phyloP scores from a whole-genome alignment of 768 basidiomycete species.

The Naematelia encephala region DNA sequence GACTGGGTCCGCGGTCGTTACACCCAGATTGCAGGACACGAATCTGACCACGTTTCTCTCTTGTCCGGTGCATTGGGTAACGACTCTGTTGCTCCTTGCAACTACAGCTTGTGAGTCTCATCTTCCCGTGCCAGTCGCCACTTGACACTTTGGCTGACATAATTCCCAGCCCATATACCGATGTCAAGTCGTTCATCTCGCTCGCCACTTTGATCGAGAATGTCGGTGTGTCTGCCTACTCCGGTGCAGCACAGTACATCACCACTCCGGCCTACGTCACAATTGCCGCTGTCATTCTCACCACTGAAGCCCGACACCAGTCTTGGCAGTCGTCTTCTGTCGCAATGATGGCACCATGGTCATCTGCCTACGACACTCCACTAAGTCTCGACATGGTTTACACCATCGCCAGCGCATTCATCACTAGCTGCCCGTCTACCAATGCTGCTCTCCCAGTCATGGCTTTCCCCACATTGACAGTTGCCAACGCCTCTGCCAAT shows the following conservation, averaged over 20 bases:
- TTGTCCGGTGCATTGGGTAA: constrained; percentile 56
- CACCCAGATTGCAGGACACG: constrained; percentile 59
- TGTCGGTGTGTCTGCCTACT: constrained; percentile 60
- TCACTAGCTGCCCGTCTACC: constrained; percentile 57
- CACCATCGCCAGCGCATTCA: constrained; percentile 56
- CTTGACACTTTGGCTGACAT: constrained; percentile 2
- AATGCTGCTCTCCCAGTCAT: constrained; percentile 58
- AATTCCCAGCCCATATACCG: constrained; percentile 52
- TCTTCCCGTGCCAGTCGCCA: constrained; percentile 2
- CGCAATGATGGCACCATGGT: constrained; percentile 42
- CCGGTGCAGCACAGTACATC: constrained; percentile 59
- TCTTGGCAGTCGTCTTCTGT: constrained; percentile 61
- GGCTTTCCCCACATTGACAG: constrained; percentile 56
- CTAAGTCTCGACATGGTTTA: constrained; percentile 55
- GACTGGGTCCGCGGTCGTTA: constrained; percentile 56
- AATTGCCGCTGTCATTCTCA: constrained; percentile 61
- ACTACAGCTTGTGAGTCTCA: constrained; percentile 57
- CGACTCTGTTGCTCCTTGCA: constrained; percentile 57
- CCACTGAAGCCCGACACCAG: constrained; percentile 63
- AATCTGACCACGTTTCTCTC: constrained; percentile 60
- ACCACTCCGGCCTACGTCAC: constrained; percentile 53
- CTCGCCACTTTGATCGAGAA: constrained; percentile 59
- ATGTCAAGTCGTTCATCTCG: constrained; percentile 56
- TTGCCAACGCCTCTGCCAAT: constrained; percentile 36
- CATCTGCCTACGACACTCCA: constrained; percentile 58